Conservation (phyloP, 1,284 basidiomycete genomes). For the Heterobasidion parviporum region DNA sequence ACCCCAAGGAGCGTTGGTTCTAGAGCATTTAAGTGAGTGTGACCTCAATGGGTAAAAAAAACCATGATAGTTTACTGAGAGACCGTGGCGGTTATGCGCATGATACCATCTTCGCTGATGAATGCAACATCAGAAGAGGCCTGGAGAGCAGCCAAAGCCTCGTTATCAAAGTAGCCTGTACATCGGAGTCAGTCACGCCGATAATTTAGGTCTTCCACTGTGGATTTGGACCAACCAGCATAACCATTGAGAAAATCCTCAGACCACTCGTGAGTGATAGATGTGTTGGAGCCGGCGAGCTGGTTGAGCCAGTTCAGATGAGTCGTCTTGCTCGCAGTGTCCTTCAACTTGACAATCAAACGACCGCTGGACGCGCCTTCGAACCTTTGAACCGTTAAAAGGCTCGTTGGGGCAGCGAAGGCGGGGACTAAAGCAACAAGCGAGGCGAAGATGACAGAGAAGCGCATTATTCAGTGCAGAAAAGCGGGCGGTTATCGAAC, state of each 20-base stretch:
- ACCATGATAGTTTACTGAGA: constrained; percentile 7
- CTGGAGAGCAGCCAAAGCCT: constrained; percentile 52
- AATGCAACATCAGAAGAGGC: constrained; percentile 59
- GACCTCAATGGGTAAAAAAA: constrained; percentile 12
- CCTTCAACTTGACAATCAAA: constrained; percentile 59
- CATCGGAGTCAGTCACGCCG: neutral
- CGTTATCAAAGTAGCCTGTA: constrained; percentile 36
- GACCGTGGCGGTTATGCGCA: constrained; percentile 8
- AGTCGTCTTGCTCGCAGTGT: constrained; percentile 28
- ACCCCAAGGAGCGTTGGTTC: constrained; percentile 27
- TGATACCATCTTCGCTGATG: constrained; percentile 27
- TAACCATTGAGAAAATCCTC: constrained; percentile 41
- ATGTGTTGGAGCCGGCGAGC: constrained; percentile 21
- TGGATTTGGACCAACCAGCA: constrained; percentile 35
- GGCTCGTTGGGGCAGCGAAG: constrained; percentile 19
- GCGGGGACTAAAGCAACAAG: constrained; percentile 19
- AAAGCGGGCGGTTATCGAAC: neutral
- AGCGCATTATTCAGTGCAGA: constrained; percentile 15
- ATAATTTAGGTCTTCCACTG: neutral
- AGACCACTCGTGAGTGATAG: constrained; percentile 29
- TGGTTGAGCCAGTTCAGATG: constrained; percentile 24
- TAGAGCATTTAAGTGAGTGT: neutral
- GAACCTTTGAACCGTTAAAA: constrained; percentile 31
- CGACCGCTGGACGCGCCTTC: constrained; percentile 15
- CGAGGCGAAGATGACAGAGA: constrained; percentile 16